Evolutionary conservation across 805 yeast species (phyloP).

Genomic region (Wickerhamiella slavikovae): DNA sequence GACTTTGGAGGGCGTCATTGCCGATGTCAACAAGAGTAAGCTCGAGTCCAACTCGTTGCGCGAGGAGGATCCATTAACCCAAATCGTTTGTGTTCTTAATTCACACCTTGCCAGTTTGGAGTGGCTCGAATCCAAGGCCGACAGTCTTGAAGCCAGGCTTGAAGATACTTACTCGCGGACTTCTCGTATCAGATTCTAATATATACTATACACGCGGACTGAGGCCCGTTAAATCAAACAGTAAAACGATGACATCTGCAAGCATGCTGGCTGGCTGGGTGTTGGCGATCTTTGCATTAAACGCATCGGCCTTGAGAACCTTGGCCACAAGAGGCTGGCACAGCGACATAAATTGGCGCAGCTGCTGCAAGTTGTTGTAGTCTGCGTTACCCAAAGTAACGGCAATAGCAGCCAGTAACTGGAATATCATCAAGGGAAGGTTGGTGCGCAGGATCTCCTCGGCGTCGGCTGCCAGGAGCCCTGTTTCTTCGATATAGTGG

Average conservation of each 20-base stretch:
- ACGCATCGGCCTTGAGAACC: slow-evolving; percentile 37
- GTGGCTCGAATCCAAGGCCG: slow-evolving; percentile 63
- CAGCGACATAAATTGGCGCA: slow-evolving; percentile 28
- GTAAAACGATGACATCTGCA: no score
- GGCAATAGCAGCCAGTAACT: slow-evolving; percentile 42
- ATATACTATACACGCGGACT: no score
- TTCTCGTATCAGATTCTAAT: slow-evolving; percentile 2
- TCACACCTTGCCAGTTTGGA: slow-evolving; percentile 77
- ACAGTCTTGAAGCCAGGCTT: slow-evolving; percentile 44
- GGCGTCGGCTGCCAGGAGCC: slow-evolving; percentile 48
- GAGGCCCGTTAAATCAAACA: no score
- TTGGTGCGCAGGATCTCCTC: slow-evolving; percentile 56
- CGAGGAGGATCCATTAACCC: slow-evolving; percentile 23
- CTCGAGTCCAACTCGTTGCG: slow-evolving; percentile 54
- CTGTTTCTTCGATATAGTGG: slow-evolving; percentile 33
- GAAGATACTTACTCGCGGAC: slow-evolving; percentile 12
- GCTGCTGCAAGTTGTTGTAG: slow-evolving; percentile 32
- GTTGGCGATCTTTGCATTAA: no score
- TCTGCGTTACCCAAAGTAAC: slow-evolving; percentile 66
- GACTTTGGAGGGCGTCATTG: slow-evolving; percentile 24
- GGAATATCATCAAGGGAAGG: slow-evolving; percentile 52
- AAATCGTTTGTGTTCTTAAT: slow-evolving; percentile 59
- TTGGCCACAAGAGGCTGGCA: slow-evolving; percentile 39
- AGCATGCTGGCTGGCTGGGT: no score
- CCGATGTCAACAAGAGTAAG: slow-evolving; percentile 29